Evolutionary conservation across 1,284 basidiomycete species (phyloP).

Genomic region (Peniophora sp.): DNA sequence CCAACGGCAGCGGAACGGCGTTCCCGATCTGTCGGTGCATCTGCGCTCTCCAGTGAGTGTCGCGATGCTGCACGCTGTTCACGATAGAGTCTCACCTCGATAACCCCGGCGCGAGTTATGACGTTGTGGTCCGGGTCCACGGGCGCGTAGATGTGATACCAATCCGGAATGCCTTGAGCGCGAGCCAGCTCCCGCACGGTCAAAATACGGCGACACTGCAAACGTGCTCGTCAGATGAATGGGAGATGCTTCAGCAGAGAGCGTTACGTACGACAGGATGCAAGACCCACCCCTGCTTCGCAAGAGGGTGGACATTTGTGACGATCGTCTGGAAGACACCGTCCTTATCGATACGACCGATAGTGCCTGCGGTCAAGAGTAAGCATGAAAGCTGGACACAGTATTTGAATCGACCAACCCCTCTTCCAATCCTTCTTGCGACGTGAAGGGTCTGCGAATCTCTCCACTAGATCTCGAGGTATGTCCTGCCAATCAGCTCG

Average conservation of each 20-base stretch:
- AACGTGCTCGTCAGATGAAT: conserved; percentile 3
- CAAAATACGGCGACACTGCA: conserved; percentile 53
- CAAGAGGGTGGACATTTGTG: conserved; percentile 66
- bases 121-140: neutral
- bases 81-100: too few species aligned
- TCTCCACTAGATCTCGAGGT: too few species aligned
- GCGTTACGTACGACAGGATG: conserved; percentile 46
- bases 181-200: conserved; percentile 68
- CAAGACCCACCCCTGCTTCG: conserved; percentile 61
- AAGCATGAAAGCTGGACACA: too few species aligned
- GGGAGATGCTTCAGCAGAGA: neutral
- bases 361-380: neutral
- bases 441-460: too few species aligned
- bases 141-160: conserved; percentile 20
- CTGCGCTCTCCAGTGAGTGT: conserved; percentile 25
- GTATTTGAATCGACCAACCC: too few species aligned
- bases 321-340: conserved; percentile 60
- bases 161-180: conserved; percentile 70
- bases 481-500: too few species aligned
- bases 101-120: too few species aligned
- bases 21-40: conserved; percentile 76
- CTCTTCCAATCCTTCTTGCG: too few species aligned
- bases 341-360: conserved; percentile 43
- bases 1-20: conserved; percentile 60
- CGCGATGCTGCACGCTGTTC: neutral